phyloP scores from a whole-genome alignment of 1,139 yeast species.

The Yamadazyma blattariae region DNA sequence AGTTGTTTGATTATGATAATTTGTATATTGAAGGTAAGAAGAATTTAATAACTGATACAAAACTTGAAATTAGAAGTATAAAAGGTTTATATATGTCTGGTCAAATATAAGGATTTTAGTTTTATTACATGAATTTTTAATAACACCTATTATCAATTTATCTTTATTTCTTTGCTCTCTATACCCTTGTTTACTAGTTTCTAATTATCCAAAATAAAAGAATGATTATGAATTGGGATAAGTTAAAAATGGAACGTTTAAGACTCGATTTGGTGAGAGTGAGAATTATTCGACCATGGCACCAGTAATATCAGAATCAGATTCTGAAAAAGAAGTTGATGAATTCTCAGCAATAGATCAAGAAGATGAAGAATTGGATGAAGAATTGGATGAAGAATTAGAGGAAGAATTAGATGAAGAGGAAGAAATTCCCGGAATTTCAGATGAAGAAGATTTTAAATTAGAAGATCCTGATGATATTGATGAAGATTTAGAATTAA shows the following conservation, averaged over 20 bases:
- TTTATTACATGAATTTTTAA: too few relatives aligned
- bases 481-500: conserved; percentile 40
- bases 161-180: too few relatives aligned
- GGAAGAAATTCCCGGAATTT: conserved; percentile 20
- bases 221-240: too few relatives aligned
- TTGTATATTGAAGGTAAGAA: conserved; percentile 25
- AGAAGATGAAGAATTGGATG: conserved; percentile 22
- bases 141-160: too few relatives aligned
- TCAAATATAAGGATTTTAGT: conserved; percentile 16
- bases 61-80: conserved; percentile 40
- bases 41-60: conserved; percentile 34
- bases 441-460: conserved; percentile 33
- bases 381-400: conserved; percentile 20
- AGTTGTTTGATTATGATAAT: conserved; percentile 30
- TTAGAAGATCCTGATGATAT: conserved; percentile 41
- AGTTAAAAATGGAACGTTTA: too few relatives aligned
- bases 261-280: too few relatives aligned
- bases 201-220: too few relatives aligned
- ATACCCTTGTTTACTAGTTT: too few relatives aligned
- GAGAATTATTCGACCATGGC: conserved; percentile 11
- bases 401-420: conserved; percentile 13
- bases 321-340: conserved; percentile 14
- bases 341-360: conserved; percentile 16
- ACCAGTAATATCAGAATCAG: conserved; percentile 11
- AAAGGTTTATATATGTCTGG: conserved; percentile 49